Evolutionary conservation across 2,329 filamentous ascomycete genomes (phyloP).

Genomic region (Sporothrix humicola): DNA sequence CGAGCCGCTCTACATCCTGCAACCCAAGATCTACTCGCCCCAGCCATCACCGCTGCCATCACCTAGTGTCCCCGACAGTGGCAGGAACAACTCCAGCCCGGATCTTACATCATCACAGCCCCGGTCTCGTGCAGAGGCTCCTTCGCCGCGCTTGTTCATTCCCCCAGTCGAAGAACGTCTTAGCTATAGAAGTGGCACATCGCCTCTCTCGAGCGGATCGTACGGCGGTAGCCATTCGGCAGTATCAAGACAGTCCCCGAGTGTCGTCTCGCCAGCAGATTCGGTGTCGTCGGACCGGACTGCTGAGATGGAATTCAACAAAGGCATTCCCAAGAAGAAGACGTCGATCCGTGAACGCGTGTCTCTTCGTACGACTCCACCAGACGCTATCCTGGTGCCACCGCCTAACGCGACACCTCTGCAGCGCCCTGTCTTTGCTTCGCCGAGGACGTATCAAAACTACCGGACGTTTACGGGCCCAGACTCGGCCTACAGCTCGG

Average conservation of each 20-base stretch:
- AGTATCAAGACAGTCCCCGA: conserved; percentile 12
- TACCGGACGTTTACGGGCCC: conserved; percentile 43
- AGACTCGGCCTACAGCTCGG: conserved; percentile 57
- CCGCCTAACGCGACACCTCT: conserved; percentile 48
- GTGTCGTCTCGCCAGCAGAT: conserved; percentile 21
- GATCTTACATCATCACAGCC: not conserved
- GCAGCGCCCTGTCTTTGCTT: conserved; percentile 44
- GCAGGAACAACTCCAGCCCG: not conserved
- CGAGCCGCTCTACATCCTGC: conserved; percentile 57
- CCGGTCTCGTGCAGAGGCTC: conserved; percentile 20
- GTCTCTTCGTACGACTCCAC: conserved; percentile 58
- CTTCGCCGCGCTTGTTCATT: conserved; percentile 26
- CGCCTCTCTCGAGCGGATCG: conserved; percentile 20
- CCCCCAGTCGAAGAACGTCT: conserved; percentile 27
- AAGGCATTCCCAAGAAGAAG: conserved; percentile 40
- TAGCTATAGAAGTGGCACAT: conserved; percentile 16
- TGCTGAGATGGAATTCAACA: not conserved
- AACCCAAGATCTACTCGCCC: conserved; percentile 64
- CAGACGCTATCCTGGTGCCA: conserved; percentile 61
- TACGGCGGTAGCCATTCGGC: not conserved
- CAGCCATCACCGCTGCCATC: conserved; percentile 56
- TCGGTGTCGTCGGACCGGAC: conserved; percentile 28
- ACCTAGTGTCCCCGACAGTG: conserved; percentile 48
- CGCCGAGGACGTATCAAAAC: conserved; percentile 43
- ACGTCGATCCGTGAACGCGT: conserved; percentile 60